Evolutionary conservation across 73 alveolate species (phyloP).

Genomic region (Paraurostyla sp.): DNA sequence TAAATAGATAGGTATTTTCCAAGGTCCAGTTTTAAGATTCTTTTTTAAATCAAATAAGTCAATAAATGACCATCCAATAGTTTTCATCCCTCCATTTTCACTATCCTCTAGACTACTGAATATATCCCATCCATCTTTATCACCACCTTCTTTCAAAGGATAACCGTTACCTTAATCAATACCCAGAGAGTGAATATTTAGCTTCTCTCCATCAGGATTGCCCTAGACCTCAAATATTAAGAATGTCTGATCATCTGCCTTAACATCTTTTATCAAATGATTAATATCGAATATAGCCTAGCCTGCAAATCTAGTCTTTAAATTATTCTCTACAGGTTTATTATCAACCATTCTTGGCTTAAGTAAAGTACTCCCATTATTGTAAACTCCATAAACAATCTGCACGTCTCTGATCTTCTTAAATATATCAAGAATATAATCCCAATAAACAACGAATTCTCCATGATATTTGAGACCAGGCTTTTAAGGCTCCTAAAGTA

Average conservation of each 20-base stretch:
- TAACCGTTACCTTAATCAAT: constrained; percentile 63
- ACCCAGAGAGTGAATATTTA: constrained; percentile 17
- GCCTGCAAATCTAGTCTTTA: constrained; percentile 51
- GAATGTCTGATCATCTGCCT: constrained; percentile 64
- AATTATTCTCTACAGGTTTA: constrained; percentile 36
- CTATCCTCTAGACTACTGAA: background rate
- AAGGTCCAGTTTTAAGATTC: constrained; percentile 67
- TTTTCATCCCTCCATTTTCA: constrained; percentile 64
- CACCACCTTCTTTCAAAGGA: constrained; percentile 50
- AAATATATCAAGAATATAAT: constrained; percentile 58
- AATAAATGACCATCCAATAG: constrained; percentile 71
- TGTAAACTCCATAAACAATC: constrained; percentile 69
- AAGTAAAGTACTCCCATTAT: constrained; percentile 61
- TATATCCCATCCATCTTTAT: constrained; percentile 50
- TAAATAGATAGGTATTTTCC: constrained; percentile 66
- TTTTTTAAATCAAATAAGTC: constrained; percentile 67
- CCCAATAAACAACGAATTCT: constrained; percentile 66
- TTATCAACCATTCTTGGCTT: constrained; percentile 64
- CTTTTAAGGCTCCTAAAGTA: constrained; percentile 55
- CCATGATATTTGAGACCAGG: constrained; percentile 36
- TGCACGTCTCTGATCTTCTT: constrained; percentile 58
- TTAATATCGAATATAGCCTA: constrained; percentile 61
- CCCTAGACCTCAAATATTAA: constrained; percentile 70
- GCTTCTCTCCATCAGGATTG: constrained; percentile 58
- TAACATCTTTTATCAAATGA: constrained; percentile 63